Conservation (phyloP, 352 stramenopile species). For the Globisporangium emineosum region DNA sequence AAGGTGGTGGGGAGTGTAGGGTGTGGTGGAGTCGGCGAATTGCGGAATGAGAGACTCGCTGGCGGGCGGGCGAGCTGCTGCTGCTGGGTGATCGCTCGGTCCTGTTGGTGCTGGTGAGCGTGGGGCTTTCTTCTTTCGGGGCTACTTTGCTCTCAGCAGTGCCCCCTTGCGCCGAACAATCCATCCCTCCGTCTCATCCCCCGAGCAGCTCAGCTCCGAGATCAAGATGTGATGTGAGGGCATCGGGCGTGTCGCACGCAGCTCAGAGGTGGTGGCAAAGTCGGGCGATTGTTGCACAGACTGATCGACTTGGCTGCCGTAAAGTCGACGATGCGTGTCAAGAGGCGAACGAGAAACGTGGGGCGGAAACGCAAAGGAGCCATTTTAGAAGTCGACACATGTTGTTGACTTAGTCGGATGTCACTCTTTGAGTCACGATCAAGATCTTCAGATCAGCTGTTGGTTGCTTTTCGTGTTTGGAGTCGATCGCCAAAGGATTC, state of each 20-base stretch:
- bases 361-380: neutral
- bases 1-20: neutral
- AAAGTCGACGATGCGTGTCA: slow-evolving; percentile 1
- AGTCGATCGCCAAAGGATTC: slow-evolving; percentile 1
- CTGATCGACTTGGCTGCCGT: neutral
- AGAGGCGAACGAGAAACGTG: neutral
- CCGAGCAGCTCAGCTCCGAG: neutral
- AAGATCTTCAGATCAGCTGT: neutral
- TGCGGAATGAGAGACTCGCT: slow-evolving; percentile 8
- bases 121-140: too few relatives aligned
- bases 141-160: neutral
- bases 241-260: neutral
- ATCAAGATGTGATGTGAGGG: neutral
- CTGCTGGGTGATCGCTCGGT: too few relatives aligned
- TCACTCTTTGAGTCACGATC: neutral
- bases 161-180: neutral
- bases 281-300: neutral
- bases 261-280: slow-evolving; percentile 2
- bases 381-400: neutral
- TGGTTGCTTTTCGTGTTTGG: neutral
- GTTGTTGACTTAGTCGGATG: neutral
- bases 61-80: neutral
- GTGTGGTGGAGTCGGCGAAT: slow-evolving; percentile 11
- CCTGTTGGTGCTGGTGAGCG: too few relatives aligned
- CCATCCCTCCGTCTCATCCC: neutral